Conservation (phyloP, 2,329 filamentous ascomycete genomes). For the Scopulariopsis brevicaulis region DNA sequence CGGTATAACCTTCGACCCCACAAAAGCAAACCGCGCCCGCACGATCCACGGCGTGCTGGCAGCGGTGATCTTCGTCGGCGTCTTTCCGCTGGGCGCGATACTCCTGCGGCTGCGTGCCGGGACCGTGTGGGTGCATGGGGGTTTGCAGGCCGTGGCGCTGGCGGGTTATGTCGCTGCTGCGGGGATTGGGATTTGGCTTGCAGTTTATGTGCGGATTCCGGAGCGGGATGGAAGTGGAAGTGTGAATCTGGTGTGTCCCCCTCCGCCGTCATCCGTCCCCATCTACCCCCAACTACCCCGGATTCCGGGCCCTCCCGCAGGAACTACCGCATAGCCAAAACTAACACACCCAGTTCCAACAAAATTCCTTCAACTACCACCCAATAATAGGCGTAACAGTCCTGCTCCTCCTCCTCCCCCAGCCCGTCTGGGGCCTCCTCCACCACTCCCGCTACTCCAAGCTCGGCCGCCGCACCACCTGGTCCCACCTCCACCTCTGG, state of each 20-base stretch:
- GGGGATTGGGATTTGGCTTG: slow-evolving; percentile 29
- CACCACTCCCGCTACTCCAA: slow-evolving; percentile 29
- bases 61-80: slow-evolving; percentile 24
- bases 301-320: neutral
- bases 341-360: slow-evolving; percentile 14
- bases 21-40: slow-evolving; percentile 16
- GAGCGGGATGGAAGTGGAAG: neutral
- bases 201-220: slow-evolving; percentile 16
- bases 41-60: slow-evolving; percentile 28
- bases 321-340: neutral
- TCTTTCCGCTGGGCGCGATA: slow-evolving; percentile 32
- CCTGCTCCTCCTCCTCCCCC: slow-evolving; percentile 23
- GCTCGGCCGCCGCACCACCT: slow-evolving; percentile 22
- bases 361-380: slow-evolving; percentile 23
- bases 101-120: slow-evolving; percentile 25
- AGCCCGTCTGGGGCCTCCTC: slow-evolving; percentile 27
- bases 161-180: slow-evolving; percentile 24
- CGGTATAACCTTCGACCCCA: slow-evolving; percentile 14
- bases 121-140: slow-evolving; percentile 21
- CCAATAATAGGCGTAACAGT: slow-evolving; percentile 33
- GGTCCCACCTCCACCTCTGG: slow-evolving; percentile 30
- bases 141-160: slow-evolving; percentile 24
- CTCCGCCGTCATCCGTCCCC: neutral
- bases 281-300: neutral
- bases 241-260: neutral